A percentile compares a stretch with the other conserved stretches of the same genome.
These are phyloP conservation scores for Fusarium duplospermum DNA, from an alignment of 2,329 filamentous ascomycete genomes.

Conservation along the genomic window DNA sequence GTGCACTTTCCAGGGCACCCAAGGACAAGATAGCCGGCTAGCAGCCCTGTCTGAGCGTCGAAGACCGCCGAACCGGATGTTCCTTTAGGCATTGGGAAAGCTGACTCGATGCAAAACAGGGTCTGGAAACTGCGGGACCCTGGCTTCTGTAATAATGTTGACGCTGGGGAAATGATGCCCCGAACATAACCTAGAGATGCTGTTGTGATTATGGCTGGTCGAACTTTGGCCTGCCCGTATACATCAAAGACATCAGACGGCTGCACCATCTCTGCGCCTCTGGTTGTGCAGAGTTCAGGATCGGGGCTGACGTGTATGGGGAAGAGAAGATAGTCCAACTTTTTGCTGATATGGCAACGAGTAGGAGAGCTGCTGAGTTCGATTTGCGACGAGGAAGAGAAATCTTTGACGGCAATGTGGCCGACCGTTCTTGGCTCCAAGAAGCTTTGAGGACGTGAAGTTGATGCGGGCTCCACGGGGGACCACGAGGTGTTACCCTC, in stretches of 20 bases:
- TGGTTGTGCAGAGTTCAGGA: neutral
- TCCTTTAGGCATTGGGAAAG: neutral
- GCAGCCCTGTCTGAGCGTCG: neutral
- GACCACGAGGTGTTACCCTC: neutral
- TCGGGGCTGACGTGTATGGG: neutral
- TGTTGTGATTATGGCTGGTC: neutral
- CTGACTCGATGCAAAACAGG: neutral
- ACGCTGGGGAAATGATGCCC: neutral
- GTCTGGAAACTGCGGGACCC: neutral
- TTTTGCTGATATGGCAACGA: neutral
- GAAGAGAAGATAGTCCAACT: neutral
- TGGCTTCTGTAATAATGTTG: neutral
- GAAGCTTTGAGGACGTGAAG: neutral
- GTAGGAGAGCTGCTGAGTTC: neutral
- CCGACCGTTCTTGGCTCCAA: neutral
- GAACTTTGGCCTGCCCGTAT: neutral
- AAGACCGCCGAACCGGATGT: neutral
- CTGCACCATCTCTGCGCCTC: neutral
- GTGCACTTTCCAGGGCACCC: neutral
- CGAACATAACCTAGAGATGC: neutral
- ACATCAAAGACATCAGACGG: neutral
- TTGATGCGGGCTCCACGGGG: neutral
- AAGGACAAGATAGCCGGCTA: neutral
- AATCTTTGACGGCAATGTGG: neutral
- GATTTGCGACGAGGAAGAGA: neutral